Evolutionary conservation across 2,329 filamentous ascomycete species (phyloP).

Genomic region (Sordariomycetes sp.): DNA sequence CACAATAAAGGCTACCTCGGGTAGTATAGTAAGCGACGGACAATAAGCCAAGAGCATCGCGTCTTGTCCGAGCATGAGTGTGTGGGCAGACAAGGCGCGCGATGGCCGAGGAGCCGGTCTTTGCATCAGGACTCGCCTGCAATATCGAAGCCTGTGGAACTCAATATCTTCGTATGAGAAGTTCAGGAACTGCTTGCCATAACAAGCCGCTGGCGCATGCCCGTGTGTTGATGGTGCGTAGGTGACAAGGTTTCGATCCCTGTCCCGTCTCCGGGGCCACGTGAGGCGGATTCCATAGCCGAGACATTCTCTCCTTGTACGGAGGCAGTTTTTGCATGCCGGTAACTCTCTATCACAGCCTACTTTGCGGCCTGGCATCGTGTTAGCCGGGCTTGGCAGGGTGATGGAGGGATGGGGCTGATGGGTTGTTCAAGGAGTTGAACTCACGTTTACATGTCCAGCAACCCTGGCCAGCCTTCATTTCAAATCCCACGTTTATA

Average conservation of each 20-base stretch:
- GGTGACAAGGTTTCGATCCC: background rate
- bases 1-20: background rate
- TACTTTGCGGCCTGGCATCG: background rate
- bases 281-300: background rate
- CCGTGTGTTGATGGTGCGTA: background rate
- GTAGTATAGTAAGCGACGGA: background rate
- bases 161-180: background rate
- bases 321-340: background rate
- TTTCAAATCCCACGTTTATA: background rate
- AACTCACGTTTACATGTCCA: background rate
- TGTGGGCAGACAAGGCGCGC: background rate
- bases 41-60: background rate
- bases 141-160: background rate
- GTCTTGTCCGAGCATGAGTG: background rate
- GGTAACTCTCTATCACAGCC: background rate
- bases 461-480: background rate
- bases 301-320: background rate
- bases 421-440: background rate
- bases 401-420: background rate
- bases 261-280: background rate
- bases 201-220: background rate
- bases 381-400: too few species aligned
- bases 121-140: background rate
- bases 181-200: background rate
- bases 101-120: background rate